Percentiles rank a stretch among this genome's conserved stretches.
Conservation (phyloP, 768 basidiomycete species). For the Podaxis sp. region DNA sequence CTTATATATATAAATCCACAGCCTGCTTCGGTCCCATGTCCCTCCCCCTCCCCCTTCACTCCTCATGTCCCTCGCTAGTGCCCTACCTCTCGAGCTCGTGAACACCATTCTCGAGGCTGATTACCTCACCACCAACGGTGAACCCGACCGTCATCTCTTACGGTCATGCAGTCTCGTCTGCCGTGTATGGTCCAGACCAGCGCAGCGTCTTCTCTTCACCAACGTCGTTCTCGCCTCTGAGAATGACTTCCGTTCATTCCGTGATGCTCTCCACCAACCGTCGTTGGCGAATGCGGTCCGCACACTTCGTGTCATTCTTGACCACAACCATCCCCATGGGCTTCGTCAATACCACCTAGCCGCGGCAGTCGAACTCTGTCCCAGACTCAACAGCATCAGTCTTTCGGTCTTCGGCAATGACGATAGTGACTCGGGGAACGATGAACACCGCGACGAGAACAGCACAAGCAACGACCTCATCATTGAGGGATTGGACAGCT, state of each 20-base stretch:
- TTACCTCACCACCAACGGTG: constrained; percentile 31
- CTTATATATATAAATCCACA: constrained; percentile 9
- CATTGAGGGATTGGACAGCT: constrained; percentile 43
- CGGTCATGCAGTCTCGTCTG: constrained; percentile 60
- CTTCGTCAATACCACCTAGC: constrained; percentile 59
- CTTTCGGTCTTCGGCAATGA: constrained; percentile 60
- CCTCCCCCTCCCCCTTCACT: constrained; percentile 16
- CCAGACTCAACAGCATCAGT: constrained; percentile 53
- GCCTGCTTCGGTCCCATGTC: constrained; percentile 15
- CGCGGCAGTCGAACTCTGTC: constrained; percentile 54
- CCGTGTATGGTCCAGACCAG: constrained; percentile 59
- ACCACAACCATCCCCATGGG: constrained; percentile 63
- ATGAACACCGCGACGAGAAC: constrained; percentile 23
- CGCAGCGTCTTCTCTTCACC: constrained; percentile 65
- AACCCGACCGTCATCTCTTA: constrained; percentile 42
- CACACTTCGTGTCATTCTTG: constrained; percentile 55
- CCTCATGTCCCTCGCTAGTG: constrained; percentile 18
- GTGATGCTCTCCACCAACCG: constrained; percentile 49
- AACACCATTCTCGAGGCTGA: constrained; percentile 61
- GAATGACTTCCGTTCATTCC: constrained; percentile 53
- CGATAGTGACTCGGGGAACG: constrained; percentile 29
- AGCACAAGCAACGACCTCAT: constrained; percentile 43
- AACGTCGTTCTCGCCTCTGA: constrained; percentile 53
- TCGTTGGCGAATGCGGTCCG: constrained; percentile 52
- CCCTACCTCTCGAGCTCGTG: constrained; percentile 62